Percentiles rank a stretch among this genome's conserved stretches.
phyloP scores from a whole-genome alignment of 805 yeast genomes.

The Candida vaughaniae region DNA sequence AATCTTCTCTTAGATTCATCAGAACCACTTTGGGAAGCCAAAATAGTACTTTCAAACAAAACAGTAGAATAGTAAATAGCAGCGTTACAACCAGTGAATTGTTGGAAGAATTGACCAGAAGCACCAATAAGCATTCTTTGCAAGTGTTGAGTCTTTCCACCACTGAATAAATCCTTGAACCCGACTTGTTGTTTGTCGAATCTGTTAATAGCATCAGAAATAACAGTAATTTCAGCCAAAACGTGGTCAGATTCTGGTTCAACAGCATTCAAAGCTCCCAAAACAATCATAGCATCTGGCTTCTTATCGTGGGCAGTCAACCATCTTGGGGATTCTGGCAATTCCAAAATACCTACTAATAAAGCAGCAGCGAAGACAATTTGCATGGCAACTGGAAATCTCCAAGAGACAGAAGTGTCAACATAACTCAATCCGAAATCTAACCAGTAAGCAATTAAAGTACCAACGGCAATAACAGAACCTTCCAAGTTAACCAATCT shows the following conservation, averaged over 20 bases:
- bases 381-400: constrained; percentile 57
- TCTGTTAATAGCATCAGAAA: constrained; percentile 51
- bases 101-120: constrained; percentile 77
- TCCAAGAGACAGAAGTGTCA: constrained; percentile 41
- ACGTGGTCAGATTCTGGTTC: constrained; percentile 37
- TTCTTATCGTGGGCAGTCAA: constrained; percentile 47
- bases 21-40: not conserved
- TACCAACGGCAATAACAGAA: constrained; percentile 64
- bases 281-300: constrained; percentile 37
- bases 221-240: constrained; percentile 44
- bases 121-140: constrained; percentile 64
- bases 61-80: constrained; percentile 88
- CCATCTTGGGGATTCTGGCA: constrained; percentile 79
- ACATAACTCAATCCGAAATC: constrained; percentile 66
- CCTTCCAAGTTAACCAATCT: constrained; percentile 41
- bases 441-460: constrained; percentile 68
- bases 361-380: constrained; percentile 52
- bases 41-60: constrained; percentile 65
- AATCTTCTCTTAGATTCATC: constrained; percentile 46
- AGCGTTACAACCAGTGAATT: constrained; percentile 88
- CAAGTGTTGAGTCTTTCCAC: constrained; percentile 62
- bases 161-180: constrained; percentile 40
- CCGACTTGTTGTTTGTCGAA: constrained; percentile 46
- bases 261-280: constrained; percentile 38
- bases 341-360: constrained; percentile 38